Conservation (phyloP, 257 asterid genomes). For the Verbascum thapsus region DNA sequence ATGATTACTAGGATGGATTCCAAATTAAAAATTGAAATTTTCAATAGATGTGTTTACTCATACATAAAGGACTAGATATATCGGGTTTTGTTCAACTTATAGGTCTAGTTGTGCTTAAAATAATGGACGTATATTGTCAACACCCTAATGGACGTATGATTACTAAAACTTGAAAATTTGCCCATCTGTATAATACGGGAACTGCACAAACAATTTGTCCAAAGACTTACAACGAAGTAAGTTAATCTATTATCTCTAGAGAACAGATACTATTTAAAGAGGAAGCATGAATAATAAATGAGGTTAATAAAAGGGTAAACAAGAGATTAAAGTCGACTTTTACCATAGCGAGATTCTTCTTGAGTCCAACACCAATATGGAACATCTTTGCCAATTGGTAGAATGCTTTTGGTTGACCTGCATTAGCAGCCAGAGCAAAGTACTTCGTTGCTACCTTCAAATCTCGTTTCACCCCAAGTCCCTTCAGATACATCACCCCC, state of each 20-base stretch:
- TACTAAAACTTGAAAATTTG: neutral
- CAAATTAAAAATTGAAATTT: no score
- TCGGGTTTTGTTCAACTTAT: no score
- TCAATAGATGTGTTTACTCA: no score
- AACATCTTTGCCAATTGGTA: constrained; percentile 98
- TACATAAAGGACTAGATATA: no score
- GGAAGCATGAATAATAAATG: neutral
- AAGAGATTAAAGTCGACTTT: constrained; percentile 14
- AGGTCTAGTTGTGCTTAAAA: no score
- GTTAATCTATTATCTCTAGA: neutral
- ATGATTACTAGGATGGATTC: constrained; percentile 25
- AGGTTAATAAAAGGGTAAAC: neutral
- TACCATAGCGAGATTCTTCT: constrained; percentile 88
- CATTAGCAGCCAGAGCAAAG: constrained; percentile 73
- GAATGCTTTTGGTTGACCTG: constrained; percentile 94
- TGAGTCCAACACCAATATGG: constrained; percentile 88
- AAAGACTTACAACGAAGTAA: constrained; percentile 3
- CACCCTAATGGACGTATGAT: no score
- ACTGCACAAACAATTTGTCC: neutral
- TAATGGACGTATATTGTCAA: no score
- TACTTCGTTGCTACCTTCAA: constrained; percentile 65
- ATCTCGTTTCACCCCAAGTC: constrained; percentile 90
- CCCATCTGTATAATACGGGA: neutral
- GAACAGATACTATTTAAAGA: neutral
- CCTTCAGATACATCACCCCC: constrained; percentile 88